Evolutionary conservation across 768 basidiomycete genomes (phyloP).

Genomic region (Collybia sp.): DNA sequence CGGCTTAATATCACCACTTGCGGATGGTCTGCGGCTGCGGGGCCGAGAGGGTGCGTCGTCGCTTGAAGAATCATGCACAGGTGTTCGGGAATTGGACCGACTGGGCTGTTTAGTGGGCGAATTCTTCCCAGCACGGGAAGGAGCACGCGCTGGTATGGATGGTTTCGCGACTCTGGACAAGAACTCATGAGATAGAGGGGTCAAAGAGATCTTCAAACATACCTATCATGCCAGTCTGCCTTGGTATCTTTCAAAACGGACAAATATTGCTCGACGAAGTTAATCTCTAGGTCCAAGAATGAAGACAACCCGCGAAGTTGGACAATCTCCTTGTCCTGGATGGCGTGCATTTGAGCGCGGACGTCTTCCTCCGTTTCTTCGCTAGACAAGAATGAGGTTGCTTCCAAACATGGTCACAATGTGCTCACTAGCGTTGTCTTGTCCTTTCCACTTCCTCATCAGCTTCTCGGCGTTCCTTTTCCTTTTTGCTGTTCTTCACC

Average conservation of each 20-base stretch:
- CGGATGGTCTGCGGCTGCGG: constrained; percentile 20
- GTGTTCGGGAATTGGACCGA: not conserved
- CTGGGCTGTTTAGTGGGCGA: constrained; percentile 12
- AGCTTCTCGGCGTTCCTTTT: constrained; percentile 72
- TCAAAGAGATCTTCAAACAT: constrained; percentile 11
- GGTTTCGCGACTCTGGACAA: constrained; percentile 6
- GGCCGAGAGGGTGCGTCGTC: constrained; percentile 20
- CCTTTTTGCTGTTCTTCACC: constrained; percentile 69
- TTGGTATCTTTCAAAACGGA: constrained; percentile 71
- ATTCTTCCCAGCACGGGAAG: constrained; percentile 1
- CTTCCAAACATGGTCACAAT: not conserved
- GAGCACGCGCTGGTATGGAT: constrained; percentile 19
- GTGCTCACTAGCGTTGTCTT: constrained; percentile 67
- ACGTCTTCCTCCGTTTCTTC: constrained; percentile 87
- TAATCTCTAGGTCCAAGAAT: constrained; percentile 71
- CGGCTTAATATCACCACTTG: constrained; percentile 28
- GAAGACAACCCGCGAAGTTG: constrained; percentile 68
- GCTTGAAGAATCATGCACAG: constrained; percentile 26
- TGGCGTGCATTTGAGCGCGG: constrained; percentile 69
- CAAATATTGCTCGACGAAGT: constrained; percentile 68
- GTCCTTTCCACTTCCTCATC: constrained; percentile 78
- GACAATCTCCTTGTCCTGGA: constrained; percentile 74
- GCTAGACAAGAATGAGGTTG: constrained; percentile 30
- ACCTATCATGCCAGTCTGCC: constrained; percentile 65
- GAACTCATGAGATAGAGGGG: not conserved